Evolutionary conservation across 495 filamentous ascomycete genomes (phyloP).

Genomic region (Aspergillus bertholletiae): DNA sequence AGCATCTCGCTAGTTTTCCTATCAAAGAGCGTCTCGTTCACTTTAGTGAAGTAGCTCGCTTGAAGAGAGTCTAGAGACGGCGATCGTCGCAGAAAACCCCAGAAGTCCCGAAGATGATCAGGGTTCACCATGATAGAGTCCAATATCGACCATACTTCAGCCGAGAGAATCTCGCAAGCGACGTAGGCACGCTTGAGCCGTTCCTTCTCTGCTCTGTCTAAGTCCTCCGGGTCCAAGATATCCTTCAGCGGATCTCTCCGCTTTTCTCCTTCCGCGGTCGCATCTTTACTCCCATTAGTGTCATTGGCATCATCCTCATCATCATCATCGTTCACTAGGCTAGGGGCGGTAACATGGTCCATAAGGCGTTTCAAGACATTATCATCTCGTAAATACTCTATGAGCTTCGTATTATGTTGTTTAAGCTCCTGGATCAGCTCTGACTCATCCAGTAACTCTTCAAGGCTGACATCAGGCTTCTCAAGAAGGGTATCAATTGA

Average conservation of each 20-base stretch:
- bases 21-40: conserved; percentile 93
- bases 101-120: conserved; percentile 74
- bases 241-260: conserved; percentile 45
- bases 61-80: conserved; percentile 85
- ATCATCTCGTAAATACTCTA: conserved; percentile 90
- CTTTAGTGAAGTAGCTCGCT: conserved; percentile 97
- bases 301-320: conserved; percentile 45
- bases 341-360: conserved; percentile 83
- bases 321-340: conserved; percentile 61
- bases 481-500: conserved; percentile 95
- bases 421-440: conserved; percentile 97
- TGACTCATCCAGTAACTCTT: conserved; percentile 93
- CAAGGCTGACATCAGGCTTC: conserved; percentile 87
- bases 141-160: conserved; percentile 93
- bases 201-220: conserved; percentile 79
- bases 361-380: conserved; percentile 82
- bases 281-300: conserved; percentile 31
- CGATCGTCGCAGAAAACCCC: conserved; percentile 78
- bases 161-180: conserved; percentile 88
- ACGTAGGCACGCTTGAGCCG: conserved; percentile 88
- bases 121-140: conserved; percentile 88
- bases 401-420: conserved; percentile 95
- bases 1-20: conserved; percentile 98
- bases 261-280: conserved; percentile 37
- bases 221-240: conserved; percentile 52